Percentiles rank a stretch among this genome's conserved stretches.
phyloP scores from a whole-genome alignment of 305 asterid species.

The Solanum hybrid region DNA sequence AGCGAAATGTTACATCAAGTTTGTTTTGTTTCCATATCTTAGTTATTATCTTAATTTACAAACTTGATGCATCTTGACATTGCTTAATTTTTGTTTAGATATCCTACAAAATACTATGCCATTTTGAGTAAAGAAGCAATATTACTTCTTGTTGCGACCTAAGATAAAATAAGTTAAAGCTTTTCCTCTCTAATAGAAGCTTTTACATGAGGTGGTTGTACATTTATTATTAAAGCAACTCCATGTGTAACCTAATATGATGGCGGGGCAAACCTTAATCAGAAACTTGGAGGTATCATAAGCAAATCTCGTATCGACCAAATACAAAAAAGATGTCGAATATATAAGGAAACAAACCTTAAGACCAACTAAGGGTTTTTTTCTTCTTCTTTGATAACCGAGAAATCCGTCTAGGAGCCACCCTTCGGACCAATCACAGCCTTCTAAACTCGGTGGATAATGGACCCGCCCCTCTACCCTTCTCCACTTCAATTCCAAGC shows the following conservation, averaged over 20 bases:
- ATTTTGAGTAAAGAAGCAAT: neutral
- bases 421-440: no score
- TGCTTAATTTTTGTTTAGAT: neutral
- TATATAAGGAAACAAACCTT: neutral
- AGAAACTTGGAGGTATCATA: neutral
- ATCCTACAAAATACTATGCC: neutral
- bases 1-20: neutral
- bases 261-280: neutral
- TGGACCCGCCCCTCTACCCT: no score
- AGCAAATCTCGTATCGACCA: neutral
- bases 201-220: neutral
- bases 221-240: neutral
- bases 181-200: neutral
- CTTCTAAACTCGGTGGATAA: no score
- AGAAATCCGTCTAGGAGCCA: no score
- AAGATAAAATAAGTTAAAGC: neutral
- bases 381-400: no score
- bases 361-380: neutral
- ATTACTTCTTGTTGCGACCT: neutral
- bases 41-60: neutral
- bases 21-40: neutral
- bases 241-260: neutral
- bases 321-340: neutral
- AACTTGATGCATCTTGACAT: neutral
- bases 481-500: no score